Conservation (phyloP, 1,139 yeast genomes). For the Hansenula anomala region DNA sequence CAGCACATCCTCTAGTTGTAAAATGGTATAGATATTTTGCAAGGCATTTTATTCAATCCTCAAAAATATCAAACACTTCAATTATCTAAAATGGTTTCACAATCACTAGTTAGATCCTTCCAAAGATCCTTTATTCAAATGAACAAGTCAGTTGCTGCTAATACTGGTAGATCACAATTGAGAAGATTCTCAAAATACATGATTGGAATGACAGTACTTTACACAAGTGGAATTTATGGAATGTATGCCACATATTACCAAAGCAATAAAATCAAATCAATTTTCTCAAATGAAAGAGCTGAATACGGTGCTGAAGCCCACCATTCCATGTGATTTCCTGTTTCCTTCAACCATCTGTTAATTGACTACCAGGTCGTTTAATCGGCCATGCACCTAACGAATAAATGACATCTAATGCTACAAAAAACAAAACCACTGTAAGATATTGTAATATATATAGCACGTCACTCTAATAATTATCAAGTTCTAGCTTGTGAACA, state of each 20-base stretch:
- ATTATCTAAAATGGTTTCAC: too few relatives aligned
- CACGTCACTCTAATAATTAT: too few relatives aligned
- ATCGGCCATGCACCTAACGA: neutral
- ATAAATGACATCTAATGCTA: too few relatives aligned
- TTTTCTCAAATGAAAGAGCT: conserved; percentile 13
- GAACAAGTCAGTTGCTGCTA: conserved; percentile 14
- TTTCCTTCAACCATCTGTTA: too few relatives aligned
- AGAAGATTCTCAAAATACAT: conserved; percentile 12
- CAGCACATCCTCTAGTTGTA: too few relatives aligned
- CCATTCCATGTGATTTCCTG: neutral
- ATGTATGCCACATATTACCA: conserved; percentile 20
- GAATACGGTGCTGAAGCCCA: conserved; percentile 2
- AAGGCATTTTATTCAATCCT: neutral
- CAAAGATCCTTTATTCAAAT: conserved; percentile 17
- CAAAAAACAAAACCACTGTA: too few relatives aligned
- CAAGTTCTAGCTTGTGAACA: too few relatives aligned
- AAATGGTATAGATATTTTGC: too few relatives aligned
- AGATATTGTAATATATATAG: too few relatives aligned
- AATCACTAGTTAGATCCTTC: conserved; percentile 15
- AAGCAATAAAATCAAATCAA: conserved; percentile 20
- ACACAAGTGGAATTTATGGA: conserved; percentile 12
- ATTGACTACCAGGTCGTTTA: too few relatives aligned
- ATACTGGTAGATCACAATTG: conserved; percentile 5
- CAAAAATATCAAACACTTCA: neutral
- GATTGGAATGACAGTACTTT: conserved; percentile 13